Evolutionary conservation across 139 green algal species (phyloP).

Genomic region (Micractinium conductrix): DNA sequence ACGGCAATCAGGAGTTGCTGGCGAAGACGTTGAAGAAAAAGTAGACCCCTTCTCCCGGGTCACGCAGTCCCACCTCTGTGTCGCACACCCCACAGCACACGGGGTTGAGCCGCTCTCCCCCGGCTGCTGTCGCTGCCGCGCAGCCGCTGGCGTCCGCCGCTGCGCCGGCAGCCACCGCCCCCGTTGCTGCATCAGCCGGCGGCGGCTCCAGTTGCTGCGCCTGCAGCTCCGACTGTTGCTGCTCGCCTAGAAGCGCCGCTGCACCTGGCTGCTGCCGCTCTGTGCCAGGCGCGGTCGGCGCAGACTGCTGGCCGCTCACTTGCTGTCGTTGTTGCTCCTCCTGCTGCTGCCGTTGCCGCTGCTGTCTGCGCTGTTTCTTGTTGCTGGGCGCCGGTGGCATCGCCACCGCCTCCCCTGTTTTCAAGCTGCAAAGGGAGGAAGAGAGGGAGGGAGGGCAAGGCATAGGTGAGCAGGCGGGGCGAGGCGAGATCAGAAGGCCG

Average conservation of each 20-base stretch:
- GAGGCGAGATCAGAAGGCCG: too few relatives aligned
- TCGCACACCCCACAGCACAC: constrained; percentile 57
- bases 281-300: background rate
- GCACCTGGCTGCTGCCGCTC: background rate
- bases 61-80: constrained; percentile 51
- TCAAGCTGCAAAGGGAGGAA: background rate
- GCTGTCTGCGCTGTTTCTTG: background rate
- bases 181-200: background rate
- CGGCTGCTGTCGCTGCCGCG: background rate
- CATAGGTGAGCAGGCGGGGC: too few relatives aligned
- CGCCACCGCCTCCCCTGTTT: constrained; percentile 2
- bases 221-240: background rate
- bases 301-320: background rate
- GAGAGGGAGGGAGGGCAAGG: too few relatives aligned
- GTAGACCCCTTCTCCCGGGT: constrained; percentile 50
- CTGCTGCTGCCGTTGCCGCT: background rate
- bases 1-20: background rate
- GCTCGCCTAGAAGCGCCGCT: background rate
- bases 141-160: background rate
- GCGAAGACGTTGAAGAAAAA: constrained; percentile 64
- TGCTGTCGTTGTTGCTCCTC: background rate
- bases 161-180: too few relatives aligned
- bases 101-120: constrained; percentile 25
- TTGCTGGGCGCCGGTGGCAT: background rate
- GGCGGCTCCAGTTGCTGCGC: background rate